A percentile compares a stretch with the other conserved stretches of the same genome.
phyloP scores from a whole-genome alignment of 192 early-diverging fungal species.

The Mortierella alpina region DNA sequence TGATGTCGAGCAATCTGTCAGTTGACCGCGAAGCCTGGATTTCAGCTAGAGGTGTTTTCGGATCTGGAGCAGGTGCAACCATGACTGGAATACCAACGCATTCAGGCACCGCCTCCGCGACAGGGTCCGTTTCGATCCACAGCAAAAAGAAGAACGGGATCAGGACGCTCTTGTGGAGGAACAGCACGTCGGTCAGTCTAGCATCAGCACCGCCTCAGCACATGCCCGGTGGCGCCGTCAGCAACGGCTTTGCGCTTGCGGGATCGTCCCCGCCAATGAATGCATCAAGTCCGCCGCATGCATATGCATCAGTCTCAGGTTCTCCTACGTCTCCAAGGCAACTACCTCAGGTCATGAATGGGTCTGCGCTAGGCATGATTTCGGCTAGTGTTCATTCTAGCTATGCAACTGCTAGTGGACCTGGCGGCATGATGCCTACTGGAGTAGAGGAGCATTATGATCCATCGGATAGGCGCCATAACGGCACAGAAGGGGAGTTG shows the following conservation, averaged over 20 bases:
- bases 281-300: no score
- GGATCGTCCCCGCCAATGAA: neutral
- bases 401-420: neutral
- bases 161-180: constrained; percentile 34
- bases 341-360: constrained; percentile 33
- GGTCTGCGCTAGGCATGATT: neutral
- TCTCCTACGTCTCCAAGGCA: constrained; percentile 5
- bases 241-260: neutral
- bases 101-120: constrained; percentile 5
- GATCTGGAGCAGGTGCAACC: constrained; percentile 1
- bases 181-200: constrained; percentile 40
- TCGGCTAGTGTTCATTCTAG: neutral
- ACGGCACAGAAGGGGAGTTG: no score
- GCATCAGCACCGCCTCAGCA: constrained; percentile 10
- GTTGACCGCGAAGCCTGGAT: constrained; percentile 47
- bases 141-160: constrained; percentile 36
- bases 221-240: neutral
- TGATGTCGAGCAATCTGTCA: constrained; percentile 50
- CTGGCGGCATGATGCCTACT: constrained; percentile 5
- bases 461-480: no score
- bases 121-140: neutral
- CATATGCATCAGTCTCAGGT: neutral
- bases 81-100: neutral
- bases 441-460: neutral
- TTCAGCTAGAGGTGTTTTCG: constrained; percentile 13